Conservation (phyloP, 176 grass and related monocot species). For the Panicum miliaceum region DNA sequence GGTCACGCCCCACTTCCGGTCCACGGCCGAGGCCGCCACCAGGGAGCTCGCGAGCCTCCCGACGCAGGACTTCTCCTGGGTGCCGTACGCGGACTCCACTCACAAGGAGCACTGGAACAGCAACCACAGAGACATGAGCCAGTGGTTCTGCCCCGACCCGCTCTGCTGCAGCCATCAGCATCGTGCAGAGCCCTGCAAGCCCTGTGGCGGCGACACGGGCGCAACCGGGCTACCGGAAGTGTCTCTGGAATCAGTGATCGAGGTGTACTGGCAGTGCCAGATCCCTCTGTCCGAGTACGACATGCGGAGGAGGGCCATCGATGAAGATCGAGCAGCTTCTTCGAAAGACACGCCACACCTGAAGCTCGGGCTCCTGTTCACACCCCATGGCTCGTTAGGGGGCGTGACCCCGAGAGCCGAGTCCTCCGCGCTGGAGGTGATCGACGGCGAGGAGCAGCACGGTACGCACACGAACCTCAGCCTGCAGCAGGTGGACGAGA, state of each 20-base stretch:
- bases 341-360: not conserved
- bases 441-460: constrained; percentile 1
- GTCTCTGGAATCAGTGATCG: constrained; percentile 5
- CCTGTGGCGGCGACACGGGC: not conserved
- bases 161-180: not conserved
- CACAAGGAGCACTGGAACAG: constrained; percentile 16
- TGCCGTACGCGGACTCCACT: not conserved
- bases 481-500: not conserved
- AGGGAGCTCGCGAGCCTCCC: not conserved
- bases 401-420: not conserved
- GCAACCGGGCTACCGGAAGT: not conserved
- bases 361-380: constrained; percentile 9
- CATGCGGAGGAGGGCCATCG: not conserved
- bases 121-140: not conserved
- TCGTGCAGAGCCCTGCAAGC: not conserved
- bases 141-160: constrained; percentile 30
- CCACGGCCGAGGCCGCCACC: not conserved
- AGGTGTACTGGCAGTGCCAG: not conserved
- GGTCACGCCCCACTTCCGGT: constrained; percentile 21
- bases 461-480: not conserved
- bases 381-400: not conserved
- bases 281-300: not conserved
- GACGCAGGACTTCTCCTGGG: constrained; percentile 25
- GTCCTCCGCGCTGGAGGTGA: not conserved
- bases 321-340: not conserved